Conservation (phyloP, 129 eudicot species). For the Pittosporum tobira region DNA sequence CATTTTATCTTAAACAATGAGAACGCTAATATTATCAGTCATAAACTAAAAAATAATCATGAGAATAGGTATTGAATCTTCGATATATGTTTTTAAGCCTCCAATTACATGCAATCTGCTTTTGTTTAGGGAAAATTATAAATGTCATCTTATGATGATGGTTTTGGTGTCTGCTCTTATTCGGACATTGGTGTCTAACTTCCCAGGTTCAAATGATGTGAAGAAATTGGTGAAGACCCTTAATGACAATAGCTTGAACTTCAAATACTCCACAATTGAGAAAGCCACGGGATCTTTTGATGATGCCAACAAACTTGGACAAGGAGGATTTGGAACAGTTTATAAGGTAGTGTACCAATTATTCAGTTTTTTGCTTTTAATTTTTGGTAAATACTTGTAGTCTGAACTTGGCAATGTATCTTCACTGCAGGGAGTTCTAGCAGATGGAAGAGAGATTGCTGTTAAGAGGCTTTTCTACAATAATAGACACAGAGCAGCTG, state of each 20-base stretch:
- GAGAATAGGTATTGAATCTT: too few species aligned
- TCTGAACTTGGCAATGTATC: background rate
- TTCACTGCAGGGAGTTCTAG: constrained; percentile 56
- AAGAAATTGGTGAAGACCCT: constrained; percentile 56
- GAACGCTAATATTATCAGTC: background rate
- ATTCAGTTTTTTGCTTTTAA: too few species aligned
- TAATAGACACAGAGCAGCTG: constrained; percentile 80
- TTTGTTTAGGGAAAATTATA: background rate
- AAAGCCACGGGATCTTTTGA: constrained; percentile 67
- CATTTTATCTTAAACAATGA: background rate
- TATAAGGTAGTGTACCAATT: constrained; percentile 63
- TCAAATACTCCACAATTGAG: constrained; percentile 71
- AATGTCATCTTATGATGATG: background rate
- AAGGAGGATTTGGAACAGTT: constrained; percentile 89
- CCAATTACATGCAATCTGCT: background rate
- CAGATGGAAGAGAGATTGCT: constrained; percentile 86
- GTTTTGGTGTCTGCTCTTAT: background rate
- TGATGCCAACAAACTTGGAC: constrained; percentile 80
- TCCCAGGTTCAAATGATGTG: constrained; percentile 42
- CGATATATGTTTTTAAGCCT: background rate
- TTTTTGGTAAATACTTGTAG: too few species aligned
- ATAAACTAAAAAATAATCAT: too few species aligned
- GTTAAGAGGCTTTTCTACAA: constrained; percentile 86
- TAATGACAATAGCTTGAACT: constrained; percentile 59
- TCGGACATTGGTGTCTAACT: background rate